phyloP scores from a whole-genome alignment of 148 eudicot genomes.

The Rhododendron ferrugineum region DNA sequence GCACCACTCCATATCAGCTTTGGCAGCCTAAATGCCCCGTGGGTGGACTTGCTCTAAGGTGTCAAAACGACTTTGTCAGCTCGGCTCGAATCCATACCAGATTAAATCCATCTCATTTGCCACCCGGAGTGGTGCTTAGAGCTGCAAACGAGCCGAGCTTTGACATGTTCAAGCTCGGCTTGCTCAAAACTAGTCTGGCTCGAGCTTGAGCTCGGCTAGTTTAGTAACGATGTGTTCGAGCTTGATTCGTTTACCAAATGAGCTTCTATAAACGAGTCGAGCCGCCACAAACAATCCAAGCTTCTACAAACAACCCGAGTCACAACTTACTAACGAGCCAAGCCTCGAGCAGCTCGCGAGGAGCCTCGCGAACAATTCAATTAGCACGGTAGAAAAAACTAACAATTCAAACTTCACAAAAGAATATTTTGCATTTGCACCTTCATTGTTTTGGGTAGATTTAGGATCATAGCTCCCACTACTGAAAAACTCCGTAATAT shows the following conservation, averaged over 20 bases:
- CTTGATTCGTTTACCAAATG: background rate
- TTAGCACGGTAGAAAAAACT: background rate
- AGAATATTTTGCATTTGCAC: constrained; percentile 20
- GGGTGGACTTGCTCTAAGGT: background rate
- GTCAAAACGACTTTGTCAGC: background rate
- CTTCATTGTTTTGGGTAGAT: constrained; percentile 36
- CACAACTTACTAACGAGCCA: background rate
- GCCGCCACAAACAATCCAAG: background rate
- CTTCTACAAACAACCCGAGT: background rate
- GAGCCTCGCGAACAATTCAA: background rate
- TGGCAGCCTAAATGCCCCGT: background rate
- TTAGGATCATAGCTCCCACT: constrained; percentile 54
- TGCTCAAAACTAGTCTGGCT: background rate
- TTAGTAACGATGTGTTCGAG: background rate
- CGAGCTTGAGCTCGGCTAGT: background rate
- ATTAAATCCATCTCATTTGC: background rate
- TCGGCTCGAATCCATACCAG: background rate
- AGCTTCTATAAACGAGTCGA: background rate
- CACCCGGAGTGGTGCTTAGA: background rate
- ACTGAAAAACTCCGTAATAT: constrained; percentile 27
- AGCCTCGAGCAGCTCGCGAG: background rate
- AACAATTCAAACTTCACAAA: background rate
- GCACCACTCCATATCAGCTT: background rate
- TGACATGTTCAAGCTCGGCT: background rate
- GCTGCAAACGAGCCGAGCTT: background rate